These are phyloP conservation scores for Penicillium longicatenatum DNA, from an alignment of 495 filamentous ascomycete genomes.

Conservation along the genomic window DNA sequence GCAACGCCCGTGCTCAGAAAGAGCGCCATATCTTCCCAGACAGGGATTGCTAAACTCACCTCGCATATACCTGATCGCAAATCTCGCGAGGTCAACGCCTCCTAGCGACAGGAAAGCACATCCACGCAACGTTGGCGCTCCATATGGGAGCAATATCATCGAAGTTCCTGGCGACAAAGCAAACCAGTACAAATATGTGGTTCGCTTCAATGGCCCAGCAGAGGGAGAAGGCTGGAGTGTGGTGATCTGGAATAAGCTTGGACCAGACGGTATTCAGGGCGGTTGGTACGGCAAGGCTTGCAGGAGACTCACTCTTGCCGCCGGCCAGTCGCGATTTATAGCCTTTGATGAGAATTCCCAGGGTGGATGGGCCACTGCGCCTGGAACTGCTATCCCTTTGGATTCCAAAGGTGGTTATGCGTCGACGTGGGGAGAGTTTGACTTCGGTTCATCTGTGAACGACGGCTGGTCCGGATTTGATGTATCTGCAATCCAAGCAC, in stretches of 20 bases:
- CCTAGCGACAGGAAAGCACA: background rate
- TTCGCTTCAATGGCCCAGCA: slow-evolving; percentile 42
- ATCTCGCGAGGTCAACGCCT: background rate
- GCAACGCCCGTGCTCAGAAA: background rate
- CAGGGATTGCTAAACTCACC: background rate
- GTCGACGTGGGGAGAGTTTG: slow-evolving; percentile 49
- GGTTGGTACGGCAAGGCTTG: slow-evolving; percentile 45
- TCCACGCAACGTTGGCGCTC: slow-evolving; percentile 48
- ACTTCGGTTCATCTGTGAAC: slow-evolving; percentile 39
- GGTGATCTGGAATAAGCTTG: slow-evolving; percentile 57
- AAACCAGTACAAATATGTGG: slow-evolving; percentile 47
- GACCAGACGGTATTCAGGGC: slow-evolving; percentile 35
- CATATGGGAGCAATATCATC: slow-evolving; percentile 57
- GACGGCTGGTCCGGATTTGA: slow-evolving; percentile 45
- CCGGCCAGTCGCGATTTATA: slow-evolving; percentile 45
- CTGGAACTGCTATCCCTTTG: slow-evolving; percentile 35
- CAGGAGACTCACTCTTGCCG: slow-evolving; percentile 41
- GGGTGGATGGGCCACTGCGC: slow-evolving; percentile 37
- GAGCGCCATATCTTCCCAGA: background rate
- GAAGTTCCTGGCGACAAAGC: slow-evolving; percentile 35
- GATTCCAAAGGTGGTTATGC: slow-evolving; percentile 37
- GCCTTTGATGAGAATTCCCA: slow-evolving; percentile 51
- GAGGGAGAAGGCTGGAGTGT: slow-evolving; percentile 38
- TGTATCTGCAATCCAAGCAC: slow-evolving; percentile 41
- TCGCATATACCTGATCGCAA: background rate